Base-by-base conservation (phyloP, 768 basidiomycete genomes). In the Dioszegia hungarica region DNA sequence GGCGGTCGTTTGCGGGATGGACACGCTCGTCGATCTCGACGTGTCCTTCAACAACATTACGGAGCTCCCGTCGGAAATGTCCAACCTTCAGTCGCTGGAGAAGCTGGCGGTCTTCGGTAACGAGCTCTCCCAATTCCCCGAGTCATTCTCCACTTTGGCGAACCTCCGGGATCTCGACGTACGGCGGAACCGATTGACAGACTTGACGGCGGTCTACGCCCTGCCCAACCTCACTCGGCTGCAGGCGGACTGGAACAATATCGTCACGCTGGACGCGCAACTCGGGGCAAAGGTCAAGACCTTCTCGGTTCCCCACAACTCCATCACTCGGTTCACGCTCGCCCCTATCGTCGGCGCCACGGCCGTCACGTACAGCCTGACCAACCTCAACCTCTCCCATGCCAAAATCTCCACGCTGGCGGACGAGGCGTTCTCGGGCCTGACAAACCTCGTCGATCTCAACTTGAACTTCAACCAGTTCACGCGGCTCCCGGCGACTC, bases 41-140 rank as follows among this genome's bases (percentile, higher is more conserved):
- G 80, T 95, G 36, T 98, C 95, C 0, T 97, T 97, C 81, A 99
- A 99, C 79, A 84, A 81, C 74, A 85, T 98, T 56, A 80, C 82
- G 0, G 83, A 85, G 46, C 81, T 98, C 1, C 92, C 93, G 0
- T 84, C 87, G 33, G 84, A 86, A 39, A 84, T 98, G 39, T 88
- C 87, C 1, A 77, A 82, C 31, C 79, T 98, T 50, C 75, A 73
- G 25, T 79, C 81, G 3, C 81, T 98, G 39, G 84, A 90, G 63
- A 79, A 82, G 15, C 80, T 98, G 10, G 79, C 86, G 40, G 82
- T 93, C 40, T 86, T 93, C n/a, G 89, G 90, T 24, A 99, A 99
- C 76, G 82, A 83, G 62, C 80, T 97, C 29, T 78, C 82, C 1
- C 79, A 77, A 31, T 84, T 99, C 41, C 91, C 93, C 0, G 77